phyloP scores from a whole-genome alignment of 2,329 filamentous ascomycete genomes.

The Byssochlamys sp. region DNA sequence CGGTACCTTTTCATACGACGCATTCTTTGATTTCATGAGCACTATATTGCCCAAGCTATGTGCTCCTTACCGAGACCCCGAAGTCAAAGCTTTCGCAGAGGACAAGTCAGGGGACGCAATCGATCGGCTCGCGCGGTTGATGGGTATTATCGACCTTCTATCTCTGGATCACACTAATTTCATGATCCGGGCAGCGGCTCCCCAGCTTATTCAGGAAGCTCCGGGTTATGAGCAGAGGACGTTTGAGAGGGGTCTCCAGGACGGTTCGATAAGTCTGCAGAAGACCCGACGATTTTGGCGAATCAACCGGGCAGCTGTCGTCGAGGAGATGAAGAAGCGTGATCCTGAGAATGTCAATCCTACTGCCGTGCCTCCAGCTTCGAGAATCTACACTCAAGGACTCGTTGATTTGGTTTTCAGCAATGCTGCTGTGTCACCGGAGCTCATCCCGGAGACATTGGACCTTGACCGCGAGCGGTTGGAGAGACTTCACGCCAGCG shows the following conservation, averaged over 20 bases:
- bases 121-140: slow-evolving; percentile 53
- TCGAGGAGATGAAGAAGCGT: slow-evolving; percentile 44
- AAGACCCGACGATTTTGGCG: slow-evolving; percentile 49
- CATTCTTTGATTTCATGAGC: slow-evolving; percentile 56
- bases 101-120: slow-evolving; percentile 48
- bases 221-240: slow-evolving; percentile 52
- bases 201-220: slow-evolving; percentile 51
- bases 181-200: slow-evolving; percentile 51
- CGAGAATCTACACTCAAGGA: slow-evolving; percentile 49
- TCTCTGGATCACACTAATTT: slow-evolving; percentile 58
- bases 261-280: slow-evolving; percentile 42
- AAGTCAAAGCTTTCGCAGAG: slow-evolving; percentile 47
- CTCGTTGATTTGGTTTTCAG: slow-evolving; percentile 50
- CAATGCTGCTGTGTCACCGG: slow-evolving; percentile 42
- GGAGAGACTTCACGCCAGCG: slow-evolving; percentile 43
- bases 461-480: slow-evolving; percentile 48
- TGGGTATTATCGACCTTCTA: slow-evolving; percentile 53
- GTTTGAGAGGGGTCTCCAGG: slow-evolving; percentile 47
- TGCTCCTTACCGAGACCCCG: slow-evolving; percentile 53
- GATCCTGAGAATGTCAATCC: slow-evolving; percentile 29
- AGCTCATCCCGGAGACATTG: slow-evolving; percentile 51
- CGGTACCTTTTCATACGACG: slow-evolving; percentile 54
- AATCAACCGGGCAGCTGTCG: slow-evolving; percentile 27
- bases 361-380: slow-evolving; percentile 20
- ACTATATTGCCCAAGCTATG: slow-evolving; percentile 55